These are phyloP conservation scores for Fusarium sp. DNA, from an alignment of 2,329 filamentous ascomycete species.

Conservation along the genomic window DNA sequence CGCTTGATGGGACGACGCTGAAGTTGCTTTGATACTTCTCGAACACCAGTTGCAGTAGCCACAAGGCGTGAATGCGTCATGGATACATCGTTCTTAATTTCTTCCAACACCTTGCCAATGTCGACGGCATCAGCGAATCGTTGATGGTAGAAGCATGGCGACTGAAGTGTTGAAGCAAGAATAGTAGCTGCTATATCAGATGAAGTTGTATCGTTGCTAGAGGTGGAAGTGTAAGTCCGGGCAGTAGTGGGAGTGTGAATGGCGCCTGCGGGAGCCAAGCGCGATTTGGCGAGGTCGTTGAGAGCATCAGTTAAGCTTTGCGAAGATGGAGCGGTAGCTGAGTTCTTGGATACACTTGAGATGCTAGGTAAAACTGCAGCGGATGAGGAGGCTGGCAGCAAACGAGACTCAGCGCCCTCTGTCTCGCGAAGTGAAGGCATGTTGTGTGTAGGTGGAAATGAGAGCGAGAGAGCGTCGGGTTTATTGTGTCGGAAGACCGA, in stretches of 20 bases:
- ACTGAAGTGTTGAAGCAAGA: conserved; percentile 73
- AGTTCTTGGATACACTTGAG: conserved; percentile 41
- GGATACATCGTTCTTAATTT: conserved; percentile 89
- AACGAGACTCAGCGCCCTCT: conserved; percentile 54
- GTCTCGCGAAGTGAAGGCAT: conserved; percentile 67
- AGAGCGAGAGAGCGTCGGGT: conserved; percentile 73
- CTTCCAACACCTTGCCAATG: conserved; percentile 93
- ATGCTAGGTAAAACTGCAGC: conserved; percentile 15
- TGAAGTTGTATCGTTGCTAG: conserved; percentile 30
- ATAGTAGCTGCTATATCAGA: conserved; percentile 34
- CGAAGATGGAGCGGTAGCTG: conserved; percentile 62
- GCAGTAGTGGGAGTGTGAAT: conserved; percentile 45
- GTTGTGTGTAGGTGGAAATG: conserved; percentile 51
- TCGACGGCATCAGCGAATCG: conserved; percentile 97
- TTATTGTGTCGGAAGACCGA: conserved; percentile 74
- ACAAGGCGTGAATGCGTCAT: conserved; percentile 95
- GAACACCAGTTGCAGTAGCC: conserved; percentile 94
- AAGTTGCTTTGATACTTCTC: conserved; percentile 95
- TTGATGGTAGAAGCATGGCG: conserved; percentile 98
- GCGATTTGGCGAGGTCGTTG: conserved; percentile 65
- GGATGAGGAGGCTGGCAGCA: conserved; percentile 19
- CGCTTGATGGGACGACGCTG: conserved; percentile 93
- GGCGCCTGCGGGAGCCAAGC: conserved; percentile 51
- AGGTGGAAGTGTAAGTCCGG: conserved; percentile 29
- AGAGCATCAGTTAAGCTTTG: conserved; percentile 76